Base-by-base conservation (phyloP, 2,329 filamentous ascomycete genomes). In the Paramyrothecium sp. region DNA sequence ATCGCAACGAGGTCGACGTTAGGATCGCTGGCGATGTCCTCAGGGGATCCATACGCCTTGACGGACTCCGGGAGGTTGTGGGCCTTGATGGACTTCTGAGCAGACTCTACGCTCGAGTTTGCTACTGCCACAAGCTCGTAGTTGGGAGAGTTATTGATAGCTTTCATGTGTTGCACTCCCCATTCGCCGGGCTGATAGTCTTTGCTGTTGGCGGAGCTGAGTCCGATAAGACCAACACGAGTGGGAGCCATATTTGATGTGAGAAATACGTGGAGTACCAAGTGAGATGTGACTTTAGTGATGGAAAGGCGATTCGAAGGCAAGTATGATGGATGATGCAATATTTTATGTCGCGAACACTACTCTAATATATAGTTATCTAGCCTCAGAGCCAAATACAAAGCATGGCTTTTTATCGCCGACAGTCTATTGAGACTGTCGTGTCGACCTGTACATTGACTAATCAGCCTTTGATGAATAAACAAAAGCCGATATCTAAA, bases 221-320 rank as follows among this genome's bases (percentile, higher is more conserved):
- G 78, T 21, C 82, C 83, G 58, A 84, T 75, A 16, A 85, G 71
- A 33, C 75, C 82, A n/a, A 83, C 66, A 56, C 79, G 77, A 59
- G 83, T 81, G 19, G 74, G 77, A 49, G 77, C 62, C 75, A 80
- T 61, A 21, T 12, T 54, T 5, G 10, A 30, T 4, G 4, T 30
- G 26, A 10, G 26, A 30, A 30, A 10, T 30, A 30, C n/a, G n/a
- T n/a, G n/a, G n/a, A n/a, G n/a, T n/a, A n/a, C n/a, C n/a, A n/a
- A n/a, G n/a, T n/a, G n/a, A n/a, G n/a, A n/a, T n/a, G n/a, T n/a
- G n/a, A n/a, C n/a, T n/a, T n/a, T n/a, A n/a, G n/a, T n/a, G n/a
- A n/a, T n/a, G n/a, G n/a, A n/a, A n/a, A n/a, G n/a, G n/a, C n/a
- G n/a, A n/a, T n/a, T n/a, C n/a, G n/a, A n/a, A n/a, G n/a, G n/a